Conservation (phyloP, 148 eudicot species). For the Vaccinium corymbosum region DNA sequence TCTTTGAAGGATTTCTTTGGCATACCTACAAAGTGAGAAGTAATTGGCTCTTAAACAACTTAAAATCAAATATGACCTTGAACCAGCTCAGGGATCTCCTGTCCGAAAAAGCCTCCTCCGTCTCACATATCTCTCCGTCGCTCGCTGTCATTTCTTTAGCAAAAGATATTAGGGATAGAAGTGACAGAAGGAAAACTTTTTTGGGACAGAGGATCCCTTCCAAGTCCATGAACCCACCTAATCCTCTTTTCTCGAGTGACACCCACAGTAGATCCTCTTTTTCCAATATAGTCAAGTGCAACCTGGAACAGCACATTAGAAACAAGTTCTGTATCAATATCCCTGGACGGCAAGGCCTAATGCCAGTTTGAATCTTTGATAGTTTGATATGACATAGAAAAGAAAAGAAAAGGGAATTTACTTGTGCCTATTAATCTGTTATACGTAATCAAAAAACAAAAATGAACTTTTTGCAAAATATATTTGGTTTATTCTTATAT, state of each 20-base stretch:
- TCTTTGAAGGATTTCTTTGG: conserved; percentile 52
- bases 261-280: conserved; percentile 92
- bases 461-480: background rate
- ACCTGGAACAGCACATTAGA: conserved; percentile 38
- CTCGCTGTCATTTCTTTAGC: background rate
- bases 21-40: conserved; percentile 31
- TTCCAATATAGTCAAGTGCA: conserved; percentile 91
- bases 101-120: background rate
- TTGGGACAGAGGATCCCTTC: background rate
- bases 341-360: background rate
- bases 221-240: conserved; percentile 30
- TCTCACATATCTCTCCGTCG: background rate
- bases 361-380: background rate
- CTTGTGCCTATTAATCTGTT: background rate
- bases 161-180: background rate
- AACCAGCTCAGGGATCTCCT: background rate
- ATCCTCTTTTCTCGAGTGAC: conserved; percentile 85
- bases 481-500: background rate
- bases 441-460: background rate
- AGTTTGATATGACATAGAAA: background rate
- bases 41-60: background rate
- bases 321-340: background rate
- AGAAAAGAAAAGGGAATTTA: background rate
- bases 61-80: background rate
- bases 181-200: background rate